These are phyloP conservation scores for Talaromyces wortmannii DNA, from an alignment of 495 filamentous ascomycete genomes.

Conservation along the genomic window DNA sequence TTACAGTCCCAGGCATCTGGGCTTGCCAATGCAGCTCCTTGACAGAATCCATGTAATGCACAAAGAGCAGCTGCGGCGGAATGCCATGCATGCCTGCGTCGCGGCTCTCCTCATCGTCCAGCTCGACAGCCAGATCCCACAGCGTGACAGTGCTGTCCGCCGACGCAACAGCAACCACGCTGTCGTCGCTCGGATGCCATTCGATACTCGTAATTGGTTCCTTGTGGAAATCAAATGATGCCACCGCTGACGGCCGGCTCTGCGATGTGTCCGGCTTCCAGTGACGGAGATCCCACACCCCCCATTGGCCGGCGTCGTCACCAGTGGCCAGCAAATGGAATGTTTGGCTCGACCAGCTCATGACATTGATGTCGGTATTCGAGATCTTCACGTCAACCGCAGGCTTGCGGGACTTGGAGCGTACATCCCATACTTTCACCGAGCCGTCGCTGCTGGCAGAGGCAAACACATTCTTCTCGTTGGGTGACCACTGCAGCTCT, in stretches of 20 bases:
- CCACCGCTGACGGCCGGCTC: slow-evolving; percentile 60
- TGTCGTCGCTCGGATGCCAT: slow-evolving; percentile 96
- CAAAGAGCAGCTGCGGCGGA: slow-evolving; percentile 89
- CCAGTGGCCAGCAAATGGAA: slow-evolving; percentile 86
- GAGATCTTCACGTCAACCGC: slow-evolving; percentile 82
- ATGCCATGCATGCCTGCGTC: slow-evolving; percentile 83
- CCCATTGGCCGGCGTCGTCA: slow-evolving; percentile 91
- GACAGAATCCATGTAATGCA: slow-evolving; percentile 88
- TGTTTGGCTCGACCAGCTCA: slow-evolving; percentile 85
- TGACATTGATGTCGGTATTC: slow-evolving; percentile 84
- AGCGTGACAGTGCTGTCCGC: slow-evolving; percentile 91
- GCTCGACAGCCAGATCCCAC: slow-evolving; percentile 94
- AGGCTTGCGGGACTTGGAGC: slow-evolving; percentile 77
- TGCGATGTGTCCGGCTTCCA: slow-evolving; percentile 69
- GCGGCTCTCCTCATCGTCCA: slow-evolving; percentile 94
- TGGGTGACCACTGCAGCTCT: slow-evolving; percentile 93
- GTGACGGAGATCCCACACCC: slow-evolving; percentile 90
- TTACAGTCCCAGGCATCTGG: slow-evolving; percentile 85
- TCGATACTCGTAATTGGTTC: slow-evolving; percentile 93
- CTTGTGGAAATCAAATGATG: slow-evolving; percentile 88
- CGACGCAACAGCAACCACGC: slow-evolving; percentile 83
- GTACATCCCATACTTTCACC: slow-evolving; percentile 91
- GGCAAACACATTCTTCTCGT: slow-evolving; percentile 85
- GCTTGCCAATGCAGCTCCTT: slow-evolving; percentile 97
- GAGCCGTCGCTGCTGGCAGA: slow-evolving; percentile 90